Base-by-base conservation (phyloP, 2,329 filamentous ascomycete species). In the Scleromitrula shiraiana region DNA sequence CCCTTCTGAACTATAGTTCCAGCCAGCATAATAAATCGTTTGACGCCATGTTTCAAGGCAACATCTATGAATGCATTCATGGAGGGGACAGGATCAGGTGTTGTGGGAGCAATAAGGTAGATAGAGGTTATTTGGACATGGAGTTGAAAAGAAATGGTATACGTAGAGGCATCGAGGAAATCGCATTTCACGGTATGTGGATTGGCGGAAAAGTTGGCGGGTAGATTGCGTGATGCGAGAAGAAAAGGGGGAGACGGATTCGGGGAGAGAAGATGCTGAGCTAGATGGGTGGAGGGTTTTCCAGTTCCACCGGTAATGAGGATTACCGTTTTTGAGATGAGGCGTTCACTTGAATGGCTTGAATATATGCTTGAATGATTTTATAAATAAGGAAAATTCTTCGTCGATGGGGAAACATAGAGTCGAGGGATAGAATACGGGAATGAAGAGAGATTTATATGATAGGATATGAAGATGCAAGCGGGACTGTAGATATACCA, bases 1-100 rank as follows among this genome's bases (percentile, higher is more conserved):
- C 20, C 41, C 2, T 24, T 43, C 15, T 43, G 9, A 2, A 24
- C 8, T 12, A 17, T n/a, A n/a, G 6, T 35, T 17, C 17, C 39
- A 22, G 23, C 7, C 20, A 41, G 7, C 5, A 41, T 14, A 19
- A 41, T 24, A 12, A 41, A 41, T 22, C 39, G 14, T 3, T 30
- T 22, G 6, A 41, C 12, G 2, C 26, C 39, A 22, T 41, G 19
- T 5, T 15, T 30, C 3, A 30, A 7, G 17, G 26, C 39, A 4
- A 30, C 17, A 14, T 43, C 29, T 15, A 43, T 19, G n/a, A 43
- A 43, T 7, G 41, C 41, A 43, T 43, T 35, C 29, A 43, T 35
- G 6, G 4, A n/a, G 14, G 41, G 29, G 9, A 43, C 29, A 15
- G 41, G 41, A 12, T 35, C 29, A 15, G 29, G 9, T 14, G 24